Conservation (phyloP, 257 asterid genomes). For the Mentha longifolia region DNA sequence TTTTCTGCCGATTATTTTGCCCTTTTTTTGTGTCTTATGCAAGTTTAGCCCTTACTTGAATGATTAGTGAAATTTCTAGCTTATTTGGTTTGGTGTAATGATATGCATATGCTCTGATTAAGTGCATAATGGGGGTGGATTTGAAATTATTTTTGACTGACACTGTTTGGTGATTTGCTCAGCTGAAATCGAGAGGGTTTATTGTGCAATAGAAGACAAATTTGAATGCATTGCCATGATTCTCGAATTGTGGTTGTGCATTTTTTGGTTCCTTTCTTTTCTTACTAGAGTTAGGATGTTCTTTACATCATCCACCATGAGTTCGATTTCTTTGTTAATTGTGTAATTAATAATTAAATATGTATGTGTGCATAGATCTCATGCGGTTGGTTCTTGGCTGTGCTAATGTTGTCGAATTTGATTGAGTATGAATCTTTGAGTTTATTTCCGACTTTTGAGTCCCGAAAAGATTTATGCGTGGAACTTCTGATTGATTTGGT, state of each 20-base stretch:
- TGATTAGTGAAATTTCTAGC: constrained; percentile 19
- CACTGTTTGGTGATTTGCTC: background rate
- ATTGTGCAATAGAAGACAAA: background rate
- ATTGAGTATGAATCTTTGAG: background rate
- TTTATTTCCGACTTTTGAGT: background rate
- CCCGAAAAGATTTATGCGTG: background rate
- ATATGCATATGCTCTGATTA: background rate
- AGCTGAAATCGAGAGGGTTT: background rate
- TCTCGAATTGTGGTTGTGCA: background rate
- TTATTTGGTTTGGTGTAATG: background rate
- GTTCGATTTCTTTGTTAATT: constrained; percentile 1
- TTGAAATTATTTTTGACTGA: background rate
- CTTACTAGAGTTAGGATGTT: background rate
- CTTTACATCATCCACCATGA: background rate
- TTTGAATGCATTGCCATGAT: constrained; percentile 11
- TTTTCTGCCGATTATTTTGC: background rate
- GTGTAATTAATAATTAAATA: background rate
- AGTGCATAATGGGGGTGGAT: background rate
- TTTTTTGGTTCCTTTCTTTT: background rate
- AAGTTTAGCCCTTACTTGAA: background rate
- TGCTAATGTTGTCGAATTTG: background rate
- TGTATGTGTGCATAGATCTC: background rate
- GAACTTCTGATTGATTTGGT: background rate
- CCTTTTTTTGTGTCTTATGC: background rate
- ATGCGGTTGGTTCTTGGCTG: background rate